These are phyloP conservation scores for Quillaja saponaria DNA, from an alignment of 306 rosid species.

Conservation along the genomic window DNA sequence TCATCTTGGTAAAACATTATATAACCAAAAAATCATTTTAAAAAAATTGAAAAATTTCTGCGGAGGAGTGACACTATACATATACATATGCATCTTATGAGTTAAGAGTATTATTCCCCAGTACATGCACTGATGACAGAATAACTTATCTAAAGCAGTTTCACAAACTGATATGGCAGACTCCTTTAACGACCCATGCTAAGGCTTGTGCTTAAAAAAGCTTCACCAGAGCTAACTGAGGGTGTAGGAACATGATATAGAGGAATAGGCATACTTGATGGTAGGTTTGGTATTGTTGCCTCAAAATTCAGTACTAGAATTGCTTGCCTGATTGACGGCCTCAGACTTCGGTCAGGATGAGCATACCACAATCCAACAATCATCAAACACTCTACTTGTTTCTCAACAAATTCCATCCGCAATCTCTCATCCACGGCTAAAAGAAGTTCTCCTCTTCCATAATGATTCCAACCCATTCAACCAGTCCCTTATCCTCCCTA, in stretches of 20 bases:
- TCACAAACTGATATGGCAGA: not conserved
- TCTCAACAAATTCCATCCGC: slow-evolving; percentile 6
- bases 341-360: slow-evolving; percentile 33
- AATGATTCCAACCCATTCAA: slow-evolving; percentile 45
- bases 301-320: slow-evolving; percentile 34
- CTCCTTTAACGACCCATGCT: slow-evolving; percentile 18
- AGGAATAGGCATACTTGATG: slow-evolving; percentile 25
- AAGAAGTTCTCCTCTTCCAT: slow-evolving; percentile 29
- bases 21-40: no score
- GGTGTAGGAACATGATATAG: slow-evolving; percentile 24
- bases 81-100: no score
- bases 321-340: slow-evolving; percentile 36
- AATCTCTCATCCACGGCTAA: slow-evolving; percentile 29
- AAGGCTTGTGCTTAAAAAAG: slow-evolving; percentile 30
- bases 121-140: no score
- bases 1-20: no score
- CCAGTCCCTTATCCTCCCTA: slow-evolving; percentile 24
- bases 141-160: no score
- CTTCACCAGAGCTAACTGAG: not conserved
- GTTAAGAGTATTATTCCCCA: no score
- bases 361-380: slow-evolving; percentile 40
- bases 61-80: no score
- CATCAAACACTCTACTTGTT: slow-evolving; percentile 38
- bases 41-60: no score
- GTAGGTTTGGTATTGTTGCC: slow-evolving; percentile 30